Evolutionary conservation across 2,329 filamentous ascomycete species (phyloP), one percentile per base, ranked within the genome.

Genomic region (Phaeosphaeria sp.): DNA sequence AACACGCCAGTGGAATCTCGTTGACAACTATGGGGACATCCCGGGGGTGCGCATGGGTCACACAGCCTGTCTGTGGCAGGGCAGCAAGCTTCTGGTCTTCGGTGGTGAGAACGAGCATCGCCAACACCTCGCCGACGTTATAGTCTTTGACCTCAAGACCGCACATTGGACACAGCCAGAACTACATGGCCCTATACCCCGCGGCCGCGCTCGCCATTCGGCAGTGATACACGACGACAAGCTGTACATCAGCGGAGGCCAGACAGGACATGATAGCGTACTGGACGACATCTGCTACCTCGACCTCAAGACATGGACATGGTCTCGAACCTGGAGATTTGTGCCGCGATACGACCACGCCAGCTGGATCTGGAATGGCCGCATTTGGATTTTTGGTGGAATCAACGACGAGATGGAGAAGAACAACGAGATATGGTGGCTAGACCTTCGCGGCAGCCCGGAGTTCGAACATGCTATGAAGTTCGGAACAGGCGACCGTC

Each of bases 1-100:
- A 60, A 93, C 90, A 62, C 89, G 95, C 67, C 92, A 95, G 76
- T 99, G 95, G 95, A 95, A 88, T 65, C 82, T 99, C 50, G 94
- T 99, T 20, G 95, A 98, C 79, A 99, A 99, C 78, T 99, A 97
- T 81, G 95, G 95, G 33, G 94, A 98, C 78, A 98, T 98, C 64
- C 94, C 94, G 4, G 94, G 94, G 15, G 94, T 98, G 50, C 89
- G 94, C 65, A 98, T 98, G 95, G 94, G 93, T 92, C 95, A 99
- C 74, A 98, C 95, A 46, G 93, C 95, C 25, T 97, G 92, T 33
- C 84, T 99, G 0, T 97, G 97, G 81, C 88, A 96, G 78, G 93
- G 92, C 60, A 90, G 94, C 77, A 98, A 98, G 78, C 83, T 99
- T n/a, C 85, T 99, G 1, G 93, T 99, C 1, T 99, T 97, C 73